phyloP scores from a whole-genome alignment of 495 filamentous ascomycete species.

The Arthonia radiata region DNA sequence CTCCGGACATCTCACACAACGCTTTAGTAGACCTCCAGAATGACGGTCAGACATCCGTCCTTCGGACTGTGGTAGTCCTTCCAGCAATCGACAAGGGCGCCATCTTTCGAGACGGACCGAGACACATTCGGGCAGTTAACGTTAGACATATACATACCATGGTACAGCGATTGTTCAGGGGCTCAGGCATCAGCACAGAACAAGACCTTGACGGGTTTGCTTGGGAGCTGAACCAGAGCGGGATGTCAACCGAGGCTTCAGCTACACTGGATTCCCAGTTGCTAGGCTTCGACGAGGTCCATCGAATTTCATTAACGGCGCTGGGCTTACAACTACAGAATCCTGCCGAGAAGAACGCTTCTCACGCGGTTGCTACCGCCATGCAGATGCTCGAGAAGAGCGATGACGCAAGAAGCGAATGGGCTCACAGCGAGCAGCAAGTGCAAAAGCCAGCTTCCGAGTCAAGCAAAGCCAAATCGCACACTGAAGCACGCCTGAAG shows the following conservation, averaged over 20 bases:
- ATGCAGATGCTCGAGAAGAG: slow-evolving; percentile 19
- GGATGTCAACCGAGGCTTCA: too few species aligned
- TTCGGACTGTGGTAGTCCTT: slow-evolving; percentile 27
- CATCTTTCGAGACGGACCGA: slow-evolving; percentile 20
- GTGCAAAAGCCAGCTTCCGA: background rate
- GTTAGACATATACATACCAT: slow-evolving; percentile 45
- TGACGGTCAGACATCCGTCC: slow-evolving; percentile 15
- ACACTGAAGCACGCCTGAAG: slow-evolving; percentile 7
- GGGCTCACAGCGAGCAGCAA: slow-evolving; percentile 8
- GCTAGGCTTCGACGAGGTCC: slow-evolving; percentile 34
- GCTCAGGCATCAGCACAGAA: slow-evolving; percentile 6
- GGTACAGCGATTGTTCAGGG: slow-evolving; percentile 18
- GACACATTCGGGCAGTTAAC: slow-evolving; percentile 35
- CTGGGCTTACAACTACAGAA: slow-evolving; percentile 31
- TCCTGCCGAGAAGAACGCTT: too few species aligned
- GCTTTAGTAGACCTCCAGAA: slow-evolving; percentile 23
- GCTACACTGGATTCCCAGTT: too few species aligned
- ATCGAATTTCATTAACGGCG: slow-evolving; percentile 33
- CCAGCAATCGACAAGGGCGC: slow-evolving; percentile 13
- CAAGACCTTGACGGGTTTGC: too few species aligned
- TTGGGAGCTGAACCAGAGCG: too few species aligned
- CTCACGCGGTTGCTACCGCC: too few species aligned
- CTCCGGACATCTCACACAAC: slow-evolving; percentile 21
- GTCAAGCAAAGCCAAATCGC: background rate
- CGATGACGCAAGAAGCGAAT: slow-evolving; percentile 19